Base-by-base conservation (phyloP, 1,139 yeast genomes). In the Blastobotrys indianensis region DNA sequence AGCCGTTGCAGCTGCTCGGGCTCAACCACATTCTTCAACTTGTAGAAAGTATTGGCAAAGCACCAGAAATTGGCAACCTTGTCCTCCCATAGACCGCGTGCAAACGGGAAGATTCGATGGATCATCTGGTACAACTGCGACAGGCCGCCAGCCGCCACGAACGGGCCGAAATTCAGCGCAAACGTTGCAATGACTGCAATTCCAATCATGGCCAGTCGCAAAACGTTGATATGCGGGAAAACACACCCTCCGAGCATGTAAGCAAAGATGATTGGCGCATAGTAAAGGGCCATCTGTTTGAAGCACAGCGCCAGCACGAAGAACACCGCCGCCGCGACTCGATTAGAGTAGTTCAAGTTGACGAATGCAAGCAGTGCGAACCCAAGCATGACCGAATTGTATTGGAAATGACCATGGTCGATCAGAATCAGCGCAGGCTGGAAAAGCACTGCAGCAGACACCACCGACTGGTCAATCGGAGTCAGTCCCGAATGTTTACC, bases 61-160 rank as follows among this genome's bases (percentile, higher is more conserved):
- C 98, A 90, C 99, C 99, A 92, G 58, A 92, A 82, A 61, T 90
- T 92, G 42, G 96, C 97, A 11, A 94, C 98, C 64, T 92, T 92
- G 62, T 92, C 98, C 64, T 92, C 98, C 73, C 94, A 92, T n/a
- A 94, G 73, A 0, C 98, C 98, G 60, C 98, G 75, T 41, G 79
- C 78, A 59, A 92, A 90, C 1, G 99, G 98, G 64, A 92, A 92
- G 29, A 92, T 82, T 54, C 98, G 75, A 41, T 72, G 65, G 15
- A 86, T 53, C 56, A 63, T 73, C 72, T 57, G 73, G 39, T 69
- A 73, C 64, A 65, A 78, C 47, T 37, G 69, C 17, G 25, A 63
- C 52, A 35, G 59, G 10, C 46, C 48, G n/a, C 61, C 63, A 38
- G 63, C 61, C 2, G 76, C 44, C 16, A 79, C 63, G 50, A 92